Base-by-base conservation (phyloP, 164 flowering plant species). In the Euptelea pleiosperma region DNA sequence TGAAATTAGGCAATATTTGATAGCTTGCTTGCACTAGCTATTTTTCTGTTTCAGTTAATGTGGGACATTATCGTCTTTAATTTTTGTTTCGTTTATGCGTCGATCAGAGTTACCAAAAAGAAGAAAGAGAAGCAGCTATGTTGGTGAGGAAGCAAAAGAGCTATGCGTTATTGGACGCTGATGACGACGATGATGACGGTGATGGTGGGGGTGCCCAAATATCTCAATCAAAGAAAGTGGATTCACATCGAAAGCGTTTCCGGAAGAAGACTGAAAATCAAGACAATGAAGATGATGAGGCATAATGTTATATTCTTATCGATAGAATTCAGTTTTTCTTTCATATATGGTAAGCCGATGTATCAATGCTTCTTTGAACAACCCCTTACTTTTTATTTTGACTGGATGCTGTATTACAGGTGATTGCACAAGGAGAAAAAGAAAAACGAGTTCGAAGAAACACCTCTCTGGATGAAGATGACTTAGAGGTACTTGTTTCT, bases 61-160 rank as follows among this genome's bases (percentile, higher is more conserved):
- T n/a, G n/a, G n/a, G n/a, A n/a, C n/a, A 49, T 12, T 3, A 52
- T 52, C 26, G 3, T 33, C 18, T 19, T 50, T 15, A 12, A 14
- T 35, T 56, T 19, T 33, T 26, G 21, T 55, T 7, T 26, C 4
- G 10, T 35, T 62, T 16, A 28, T 43, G 11, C 18, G 0, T 22
- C 35, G 28, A 9, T 43, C 75, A 91, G 98, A 59, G 44, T 48
- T 93, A 93, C 64, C 86, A 76, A 51, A 82, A 78, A 62, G 84
- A 83, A 68, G 99, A 90, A 76, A 75, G 73, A 68, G 99, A 83
- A 61, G 99, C 99, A 15, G 91, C 96, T 0, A 56, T 83, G 78
- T 46, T 86, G 60, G 97, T 58, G 2, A 80, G 64, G 70, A 92
- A 82, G 80, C 98, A 87, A 69, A 79, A 65, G 61, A 78, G 71